Evolutionary conservation across 495 filamentous ascomycete species (phyloP).

Genomic region (Annulohypoxylon maeteangense): DNA sequence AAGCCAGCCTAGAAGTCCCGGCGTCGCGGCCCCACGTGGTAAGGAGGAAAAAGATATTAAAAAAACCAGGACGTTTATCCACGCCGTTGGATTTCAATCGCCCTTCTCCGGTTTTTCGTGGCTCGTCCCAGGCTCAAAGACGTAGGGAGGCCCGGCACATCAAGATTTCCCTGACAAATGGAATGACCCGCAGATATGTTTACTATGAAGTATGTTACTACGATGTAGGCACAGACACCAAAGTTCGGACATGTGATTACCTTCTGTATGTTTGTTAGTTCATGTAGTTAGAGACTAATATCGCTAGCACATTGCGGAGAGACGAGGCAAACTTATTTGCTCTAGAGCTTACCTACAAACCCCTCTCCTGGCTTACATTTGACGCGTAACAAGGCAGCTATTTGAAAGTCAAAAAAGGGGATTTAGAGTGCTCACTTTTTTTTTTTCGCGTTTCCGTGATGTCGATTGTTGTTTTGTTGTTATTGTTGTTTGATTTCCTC

Average conservation of each 20-base stretch:
- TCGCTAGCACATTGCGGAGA: conserved; percentile 5
- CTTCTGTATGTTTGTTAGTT: conserved; percentile 23
- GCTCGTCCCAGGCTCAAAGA: conserved; percentile 27
- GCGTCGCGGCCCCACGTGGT: conserved; percentile 41
- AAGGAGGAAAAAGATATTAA: conserved; percentile 21
- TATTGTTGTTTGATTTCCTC: background rate
- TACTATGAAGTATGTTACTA: background rate
- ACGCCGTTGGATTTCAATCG: conserved; percentile 19
- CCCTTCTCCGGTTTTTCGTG: conserved; percentile 11
- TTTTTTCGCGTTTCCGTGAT: background rate
- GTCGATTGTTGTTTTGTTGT: background rate
- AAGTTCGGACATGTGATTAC: conserved; percentile 31
- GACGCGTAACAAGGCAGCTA: conserved; percentile 37
- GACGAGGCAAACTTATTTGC: conserved; percentile 37
- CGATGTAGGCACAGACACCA: conserved; percentile 5
- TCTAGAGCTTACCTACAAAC: background rate
- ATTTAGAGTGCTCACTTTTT: background rate
- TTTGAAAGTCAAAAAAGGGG: conserved; percentile 34
- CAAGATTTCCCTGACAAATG: conserved; percentile 41
- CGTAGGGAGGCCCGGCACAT: conserved; percentile 23
- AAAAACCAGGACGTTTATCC: conserved; percentile 28
- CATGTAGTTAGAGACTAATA: conserved; percentile 8
- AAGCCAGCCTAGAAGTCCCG: conserved; percentile 23
- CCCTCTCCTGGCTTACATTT: conserved; percentile 8
- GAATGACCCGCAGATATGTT: conserved; percentile 27